Evolutionary conservation across 345 rosid species (phyloP).

Genomic region (Eucalyptus sp.): DNA sequence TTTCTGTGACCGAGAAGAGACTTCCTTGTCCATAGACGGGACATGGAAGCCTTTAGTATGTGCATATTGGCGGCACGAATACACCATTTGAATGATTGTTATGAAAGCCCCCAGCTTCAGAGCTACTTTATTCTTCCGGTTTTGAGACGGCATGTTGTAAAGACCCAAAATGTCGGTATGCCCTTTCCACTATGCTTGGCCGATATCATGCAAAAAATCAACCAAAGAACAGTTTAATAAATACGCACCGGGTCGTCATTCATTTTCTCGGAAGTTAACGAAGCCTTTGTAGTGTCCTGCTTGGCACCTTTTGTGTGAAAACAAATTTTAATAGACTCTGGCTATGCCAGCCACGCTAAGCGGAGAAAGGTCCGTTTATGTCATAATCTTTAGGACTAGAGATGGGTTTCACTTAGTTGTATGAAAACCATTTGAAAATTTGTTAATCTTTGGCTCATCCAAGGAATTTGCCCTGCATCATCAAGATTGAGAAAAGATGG

Average conservation of each 20-base stretch:
- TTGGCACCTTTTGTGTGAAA: too few species aligned
- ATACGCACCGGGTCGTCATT: background rate
- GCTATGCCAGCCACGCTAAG: too few species aligned
- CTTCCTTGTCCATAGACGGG: background rate
- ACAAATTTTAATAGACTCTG: too few species aligned
- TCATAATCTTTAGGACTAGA: background rate
- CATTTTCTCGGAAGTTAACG: background rate
- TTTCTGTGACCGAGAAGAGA: background rate
- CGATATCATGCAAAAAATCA: background rate
- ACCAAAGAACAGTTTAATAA: background rate
- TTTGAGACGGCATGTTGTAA: background rate
- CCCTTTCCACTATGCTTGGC: background rate
- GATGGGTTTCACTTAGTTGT: background rate
- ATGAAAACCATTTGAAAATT: background rate
- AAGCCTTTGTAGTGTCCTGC: too few species aligned
- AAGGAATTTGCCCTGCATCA: background rate
- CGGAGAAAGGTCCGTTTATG: background rate
- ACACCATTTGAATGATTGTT: background rate
- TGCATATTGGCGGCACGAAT: background rate
- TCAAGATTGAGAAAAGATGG: background rate
- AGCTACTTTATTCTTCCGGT: background rate
- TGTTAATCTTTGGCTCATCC: background rate
- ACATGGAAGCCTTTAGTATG: background rate
- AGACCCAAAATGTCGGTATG: background rate
- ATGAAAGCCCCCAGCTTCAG: background rate